Conservation (phyloP, 129 eudicot genomes). For the Centella asiatica region DNA sequence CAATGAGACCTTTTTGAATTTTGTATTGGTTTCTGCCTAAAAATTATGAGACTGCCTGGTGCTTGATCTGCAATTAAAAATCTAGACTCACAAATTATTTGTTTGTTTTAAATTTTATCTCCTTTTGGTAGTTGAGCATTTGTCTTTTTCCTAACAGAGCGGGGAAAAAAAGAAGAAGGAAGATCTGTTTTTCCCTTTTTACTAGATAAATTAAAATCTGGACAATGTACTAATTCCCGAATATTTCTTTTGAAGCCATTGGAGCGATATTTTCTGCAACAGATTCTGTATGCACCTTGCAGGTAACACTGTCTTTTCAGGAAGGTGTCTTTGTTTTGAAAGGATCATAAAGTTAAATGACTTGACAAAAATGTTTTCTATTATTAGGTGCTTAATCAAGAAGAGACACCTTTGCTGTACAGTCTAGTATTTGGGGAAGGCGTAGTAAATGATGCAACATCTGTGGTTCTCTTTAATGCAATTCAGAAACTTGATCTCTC, state of each 20-base stretch:
- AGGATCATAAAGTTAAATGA: not conserved
- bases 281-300: conserved; percentile 86
- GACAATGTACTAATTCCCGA: not conserved
- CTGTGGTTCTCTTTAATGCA: conserved; percentile 78
- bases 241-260: conserved; percentile 40
- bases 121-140: no score
- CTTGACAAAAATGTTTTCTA: conserved; percentile 1
- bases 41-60: no score
- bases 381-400: conserved; percentile 75
- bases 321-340: not conserved
- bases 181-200: not conserved
- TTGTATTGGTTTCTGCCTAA: no score
- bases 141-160: no score
- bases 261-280: conserved; percentile 97
- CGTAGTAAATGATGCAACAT: conserved; percentile 88
- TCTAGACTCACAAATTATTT: no score
- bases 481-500: conserved; percentile 55
- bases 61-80: no score
- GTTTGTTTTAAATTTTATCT: no score
- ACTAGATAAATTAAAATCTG: not conserved
- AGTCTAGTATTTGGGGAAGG: conserved; percentile 92
- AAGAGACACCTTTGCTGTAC: conserved; percentile 65
- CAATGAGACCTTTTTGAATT: no score
- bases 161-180: not conserved
- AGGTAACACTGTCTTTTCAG: conserved; percentile 36